These are phyloP conservation scores for Coprinopsis marcescibilis DNA, from an alignment of 768 basidiomycete genomes.

Conservation along the genomic window DNA sequence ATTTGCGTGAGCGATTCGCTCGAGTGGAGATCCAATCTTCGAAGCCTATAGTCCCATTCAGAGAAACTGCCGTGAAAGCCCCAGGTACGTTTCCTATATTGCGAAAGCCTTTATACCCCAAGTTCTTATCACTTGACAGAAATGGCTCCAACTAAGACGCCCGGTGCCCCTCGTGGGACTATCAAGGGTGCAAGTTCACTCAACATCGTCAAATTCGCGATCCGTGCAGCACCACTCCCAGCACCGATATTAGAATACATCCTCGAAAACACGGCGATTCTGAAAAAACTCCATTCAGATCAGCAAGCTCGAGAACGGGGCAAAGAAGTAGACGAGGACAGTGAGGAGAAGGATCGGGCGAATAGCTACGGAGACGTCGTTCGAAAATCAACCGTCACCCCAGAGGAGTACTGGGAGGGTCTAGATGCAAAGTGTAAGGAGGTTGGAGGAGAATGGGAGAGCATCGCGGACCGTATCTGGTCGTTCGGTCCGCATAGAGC, in stretches of 20 bases:
- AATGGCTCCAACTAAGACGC: slow-evolving; percentile 80
- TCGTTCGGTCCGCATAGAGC: slow-evolving; percentile 86
- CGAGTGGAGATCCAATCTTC: slow-evolving; percentile 90
- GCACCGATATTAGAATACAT: slow-evolving; percentile 68
- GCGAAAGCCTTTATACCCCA: neutral
- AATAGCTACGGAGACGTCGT: slow-evolving; percentile 48
- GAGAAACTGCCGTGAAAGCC: slow-evolving; percentile 86
- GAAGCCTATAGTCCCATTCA: slow-evolving; percentile 94
- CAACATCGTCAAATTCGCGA: slow-evolving; percentile 70
- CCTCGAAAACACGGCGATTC: slow-evolving; percentile 56
- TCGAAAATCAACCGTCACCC: slow-evolving; percentile 55
- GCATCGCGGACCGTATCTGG: slow-evolving; percentile 70
- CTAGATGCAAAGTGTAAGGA: slow-evolving; percentile 58
- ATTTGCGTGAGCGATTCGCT: slow-evolving; percentile 93
- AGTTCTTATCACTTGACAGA: slow-evolving; percentile 42
- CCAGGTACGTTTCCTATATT: slow-evolving; percentile 42
- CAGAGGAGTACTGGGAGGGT: slow-evolving; percentile 77
- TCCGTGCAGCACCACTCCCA: slow-evolving; percentile 82
- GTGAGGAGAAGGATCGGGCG: slow-evolving; percentile 33
- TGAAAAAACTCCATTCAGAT: slow-evolving; percentile 57
- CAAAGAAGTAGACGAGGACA: slow-evolving; percentile 26
- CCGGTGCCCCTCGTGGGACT: slow-evolving; percentile 69
- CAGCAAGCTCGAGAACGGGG: slow-evolving; percentile 27
- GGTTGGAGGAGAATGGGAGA: slow-evolving; percentile 83
- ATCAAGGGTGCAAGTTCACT: slow-evolving; percentile 64